These are phyloP conservation scores for Leccinum aurantiacum DNA, from an alignment of 768 basidiomycete genomes.

Conservation along the genomic window DNA sequence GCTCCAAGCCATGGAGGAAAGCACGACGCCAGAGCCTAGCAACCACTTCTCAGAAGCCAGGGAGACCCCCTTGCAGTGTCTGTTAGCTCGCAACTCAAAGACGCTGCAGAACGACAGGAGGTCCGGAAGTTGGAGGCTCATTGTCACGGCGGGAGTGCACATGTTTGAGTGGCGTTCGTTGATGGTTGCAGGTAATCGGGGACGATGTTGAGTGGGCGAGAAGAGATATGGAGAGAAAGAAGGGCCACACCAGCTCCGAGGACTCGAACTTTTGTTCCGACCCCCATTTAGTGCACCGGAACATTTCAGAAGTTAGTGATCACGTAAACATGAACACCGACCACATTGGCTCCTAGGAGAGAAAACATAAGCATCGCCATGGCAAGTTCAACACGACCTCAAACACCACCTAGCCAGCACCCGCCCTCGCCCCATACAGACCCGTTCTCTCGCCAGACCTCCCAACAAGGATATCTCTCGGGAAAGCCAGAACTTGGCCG, in stretches of 20 bases:
- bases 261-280: background rate
- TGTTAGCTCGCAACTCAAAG: slow-evolving; percentile 31
- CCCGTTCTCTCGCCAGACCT: background rate
- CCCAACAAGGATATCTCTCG: background rate
- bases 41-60: slow-evolving; percentile 32
- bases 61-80: slow-evolving; percentile 29
- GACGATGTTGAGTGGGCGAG: background rate
- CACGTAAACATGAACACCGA: too few species aligned
- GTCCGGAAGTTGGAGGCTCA: slow-evolving; percentile 34
- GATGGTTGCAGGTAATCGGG: background rate
- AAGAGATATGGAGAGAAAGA: slow-evolving; percentile 4
- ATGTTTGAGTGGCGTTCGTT: slow-evolving; percentile 1
- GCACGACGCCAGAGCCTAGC: slow-evolving; percentile 18
- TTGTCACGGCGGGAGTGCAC: slow-evolving; percentile 10
- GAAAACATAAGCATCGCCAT: too few species aligned
- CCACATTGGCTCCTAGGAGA: too few species aligned
- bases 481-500: background rate
- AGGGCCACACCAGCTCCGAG: slow-evolving; percentile 22
- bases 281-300: too few species aligned
- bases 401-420: too few species aligned
- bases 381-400: too few species aligned
- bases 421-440: background rate
- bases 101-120: slow-evolving; percentile 23
- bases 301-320: background rate
- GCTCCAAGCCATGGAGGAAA: slow-evolving; percentile 25